phyloP scores from a whole-genome alignment of 1,139 yeast genomes.

The Taphrina confusa region DNA sequence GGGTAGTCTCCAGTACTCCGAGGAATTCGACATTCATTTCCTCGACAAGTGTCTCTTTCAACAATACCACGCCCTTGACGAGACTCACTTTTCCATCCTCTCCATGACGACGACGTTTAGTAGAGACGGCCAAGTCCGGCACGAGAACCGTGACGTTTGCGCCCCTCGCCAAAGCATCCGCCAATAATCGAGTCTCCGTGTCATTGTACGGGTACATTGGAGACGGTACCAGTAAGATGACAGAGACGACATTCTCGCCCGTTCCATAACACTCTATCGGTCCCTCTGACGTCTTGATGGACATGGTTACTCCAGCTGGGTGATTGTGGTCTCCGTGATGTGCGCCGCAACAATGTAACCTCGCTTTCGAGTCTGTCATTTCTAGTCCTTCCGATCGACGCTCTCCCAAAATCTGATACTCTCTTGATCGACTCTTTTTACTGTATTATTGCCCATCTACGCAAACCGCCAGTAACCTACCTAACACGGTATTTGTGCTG shows the following conservation, averaged over 20 bases:
- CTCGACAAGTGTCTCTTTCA: neutral
- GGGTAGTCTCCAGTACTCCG: no score
- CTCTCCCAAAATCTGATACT: no score
- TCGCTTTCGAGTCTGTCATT: slow-evolving; percentile 14
- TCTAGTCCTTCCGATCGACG: no score
- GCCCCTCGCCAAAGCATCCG: slow-evolving; percentile 25
- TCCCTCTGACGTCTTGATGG: neutral
- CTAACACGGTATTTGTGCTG: no score
- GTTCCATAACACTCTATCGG: slow-evolving; percentile 20
- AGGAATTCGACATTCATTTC: neutral
- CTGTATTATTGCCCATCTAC: no score
- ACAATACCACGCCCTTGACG: neutral
- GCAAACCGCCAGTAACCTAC: no score
- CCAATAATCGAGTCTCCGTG: slow-evolving; percentile 7
- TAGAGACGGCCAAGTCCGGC: neutral
- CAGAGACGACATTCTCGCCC: slow-evolving; percentile 18
- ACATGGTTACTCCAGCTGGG: neutral
- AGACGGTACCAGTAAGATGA: slow-evolving; percentile 8
- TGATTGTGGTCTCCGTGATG: neutral
- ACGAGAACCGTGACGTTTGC: slow-evolving; percentile 25
- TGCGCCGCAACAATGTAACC: slow-evolving; percentile 30
- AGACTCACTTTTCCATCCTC: no score
- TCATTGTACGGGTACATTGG: neutral
- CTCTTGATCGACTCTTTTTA: no score
- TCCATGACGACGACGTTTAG: no score